phyloP scores from a whole-genome alignment of 2,329 filamentous ascomycete genomes.

The Neopestalotiopsis rosae region DNA sequence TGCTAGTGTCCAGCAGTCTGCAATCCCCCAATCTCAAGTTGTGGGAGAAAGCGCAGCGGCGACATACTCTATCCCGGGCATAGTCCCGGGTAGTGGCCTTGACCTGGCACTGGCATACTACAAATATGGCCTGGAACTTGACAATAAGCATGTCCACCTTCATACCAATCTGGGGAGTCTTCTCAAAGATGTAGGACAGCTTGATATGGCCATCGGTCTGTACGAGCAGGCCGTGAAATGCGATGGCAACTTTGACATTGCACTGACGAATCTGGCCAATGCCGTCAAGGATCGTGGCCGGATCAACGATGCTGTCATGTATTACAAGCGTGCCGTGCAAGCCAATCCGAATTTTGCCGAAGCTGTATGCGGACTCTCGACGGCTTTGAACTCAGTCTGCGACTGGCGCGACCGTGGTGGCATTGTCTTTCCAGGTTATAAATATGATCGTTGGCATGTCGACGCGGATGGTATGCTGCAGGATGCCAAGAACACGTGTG shows the following conservation, averaged over 20 bases:
- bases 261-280: constrained; percentile 93
- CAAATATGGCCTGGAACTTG: constrained; percentile 87
- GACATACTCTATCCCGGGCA: constrained; percentile 70
- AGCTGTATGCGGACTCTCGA: constrained; percentile 93
- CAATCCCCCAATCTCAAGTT: constrained; percentile 40
- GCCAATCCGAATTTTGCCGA: constrained; percentile 97
- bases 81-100: constrained; percentile 84
- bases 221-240: constrained; percentile 93
- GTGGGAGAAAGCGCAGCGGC: constrained; percentile 34
- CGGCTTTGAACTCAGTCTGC: constrained; percentile 94
- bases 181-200: constrained; percentile 93
- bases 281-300: constrained; percentile 96
- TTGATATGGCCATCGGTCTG: constrained; percentile 92
- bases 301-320: constrained; percentile 88
- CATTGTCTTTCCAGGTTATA: constrained; percentile 74
- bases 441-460: constrained; percentile 91
- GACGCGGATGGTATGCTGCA: constrained; percentile 81
- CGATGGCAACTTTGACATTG: constrained; percentile 95
- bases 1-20: constrained; percentile 84
- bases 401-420: constrained; percentile 92
- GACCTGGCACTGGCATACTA: constrained; percentile 92
- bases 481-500: constrained; percentile 68
- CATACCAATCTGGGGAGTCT: constrained; percentile 96
- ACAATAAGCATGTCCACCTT: constrained; percentile 89
- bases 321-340: constrained; percentile 87